These are phyloP conservation scores for Backusella psychrophila DNA, from an alignment of 192 early-diverging fungal genomes.

Conservation along the genomic window DNA sequence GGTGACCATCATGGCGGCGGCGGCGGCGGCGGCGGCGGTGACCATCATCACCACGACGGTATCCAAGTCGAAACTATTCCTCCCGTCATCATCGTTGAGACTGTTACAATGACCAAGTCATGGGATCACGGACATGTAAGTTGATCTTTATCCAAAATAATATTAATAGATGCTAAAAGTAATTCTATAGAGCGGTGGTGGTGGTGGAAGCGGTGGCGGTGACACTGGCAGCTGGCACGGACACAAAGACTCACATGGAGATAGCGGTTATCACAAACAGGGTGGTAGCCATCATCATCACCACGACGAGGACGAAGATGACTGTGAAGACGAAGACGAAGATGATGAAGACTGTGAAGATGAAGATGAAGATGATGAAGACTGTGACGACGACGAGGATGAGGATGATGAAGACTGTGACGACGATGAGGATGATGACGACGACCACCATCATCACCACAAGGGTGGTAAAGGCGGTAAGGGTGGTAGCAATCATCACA, in stretches of 20 bases:
- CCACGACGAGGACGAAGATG: constrained; percentile 28
- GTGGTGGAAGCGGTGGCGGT: background rate
- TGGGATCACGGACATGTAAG: background rate
- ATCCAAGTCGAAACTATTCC: constrained; percentile 10
- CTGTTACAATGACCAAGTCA: constrained; percentile 16
- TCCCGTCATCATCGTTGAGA: constrained; percentile 10
- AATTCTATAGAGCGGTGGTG: background rate
- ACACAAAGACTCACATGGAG: background rate
- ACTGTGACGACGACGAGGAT: background rate
- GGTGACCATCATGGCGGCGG: background rate
- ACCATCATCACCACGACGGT: background rate
- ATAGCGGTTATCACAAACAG: background rate
- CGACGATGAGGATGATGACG: background rate
- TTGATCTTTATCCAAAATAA: background rate
- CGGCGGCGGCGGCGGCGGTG: background rate
- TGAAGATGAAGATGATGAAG: background rate
- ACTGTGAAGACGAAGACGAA: constrained; percentile 34
- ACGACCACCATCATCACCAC: background rate
- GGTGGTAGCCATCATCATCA: background rate
- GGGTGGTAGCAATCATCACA: background rate
- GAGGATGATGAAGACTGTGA: background rate
- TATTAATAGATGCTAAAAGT: background rate
- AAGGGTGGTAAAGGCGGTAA: background rate
- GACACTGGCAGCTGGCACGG: background rate
- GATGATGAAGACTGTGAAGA: constrained; percentile 46